phyloP scores from a whole-genome alignment of 495 filamentous ascomycete species.

The Aspergillus panamensis region DNA sequence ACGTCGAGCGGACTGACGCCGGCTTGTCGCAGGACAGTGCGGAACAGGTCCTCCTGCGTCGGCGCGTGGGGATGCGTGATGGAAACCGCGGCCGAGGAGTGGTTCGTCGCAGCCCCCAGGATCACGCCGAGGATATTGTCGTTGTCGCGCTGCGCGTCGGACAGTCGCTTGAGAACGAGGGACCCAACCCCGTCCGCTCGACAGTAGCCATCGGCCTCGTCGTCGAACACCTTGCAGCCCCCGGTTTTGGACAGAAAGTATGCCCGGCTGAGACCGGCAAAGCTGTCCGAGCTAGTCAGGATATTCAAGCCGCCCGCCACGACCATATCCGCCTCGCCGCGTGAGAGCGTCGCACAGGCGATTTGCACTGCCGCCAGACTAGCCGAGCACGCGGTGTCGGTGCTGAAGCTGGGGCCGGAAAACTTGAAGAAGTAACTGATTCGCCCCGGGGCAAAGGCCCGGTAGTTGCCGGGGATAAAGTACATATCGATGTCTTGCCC shows the following conservation, averaged over 20 bases:
- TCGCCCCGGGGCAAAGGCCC: slow-evolving; percentile 37
- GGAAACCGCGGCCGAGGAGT: slow-evolving; percentile 42
- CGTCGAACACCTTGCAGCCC: slow-evolving; percentile 64
- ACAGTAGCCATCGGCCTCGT: slow-evolving; percentile 69
- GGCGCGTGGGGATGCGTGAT: slow-evolving; percentile 51
- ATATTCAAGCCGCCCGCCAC: slow-evolving; percentile 67
- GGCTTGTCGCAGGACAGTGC: slow-evolving; percentile 41
- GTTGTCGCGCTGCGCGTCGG: slow-evolving; percentile 44
- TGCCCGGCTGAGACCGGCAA: slow-evolving; percentile 62
- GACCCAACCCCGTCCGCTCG: slow-evolving; percentile 49
- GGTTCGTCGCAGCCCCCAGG: slow-evolving; percentile 37
- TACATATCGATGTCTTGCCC: slow-evolving; percentile 28
- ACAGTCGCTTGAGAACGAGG: slow-evolving; percentile 43
- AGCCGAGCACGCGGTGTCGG: slow-evolving; percentile 78
- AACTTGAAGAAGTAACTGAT: slow-evolving; percentile 69
- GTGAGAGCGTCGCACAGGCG: slow-evolving; percentile 62
- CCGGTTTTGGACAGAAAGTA: slow-evolving; percentile 67
- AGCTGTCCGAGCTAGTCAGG: slow-evolving; percentile 66
- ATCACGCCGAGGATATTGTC: slow-evolving; percentile 43
- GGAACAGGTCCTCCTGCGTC: slow-evolving; percentile 44
- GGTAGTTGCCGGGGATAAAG: slow-evolving; percentile 24
- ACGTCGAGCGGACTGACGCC: slow-evolving; percentile 49
- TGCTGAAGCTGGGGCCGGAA: slow-evolving; percentile 63
- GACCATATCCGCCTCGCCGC: slow-evolving; percentile 66
- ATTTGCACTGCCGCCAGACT: slow-evolving; percentile 47